Conservation (phyloP, 306 rosid genomes). For the Inga oerstediana region DNA sequence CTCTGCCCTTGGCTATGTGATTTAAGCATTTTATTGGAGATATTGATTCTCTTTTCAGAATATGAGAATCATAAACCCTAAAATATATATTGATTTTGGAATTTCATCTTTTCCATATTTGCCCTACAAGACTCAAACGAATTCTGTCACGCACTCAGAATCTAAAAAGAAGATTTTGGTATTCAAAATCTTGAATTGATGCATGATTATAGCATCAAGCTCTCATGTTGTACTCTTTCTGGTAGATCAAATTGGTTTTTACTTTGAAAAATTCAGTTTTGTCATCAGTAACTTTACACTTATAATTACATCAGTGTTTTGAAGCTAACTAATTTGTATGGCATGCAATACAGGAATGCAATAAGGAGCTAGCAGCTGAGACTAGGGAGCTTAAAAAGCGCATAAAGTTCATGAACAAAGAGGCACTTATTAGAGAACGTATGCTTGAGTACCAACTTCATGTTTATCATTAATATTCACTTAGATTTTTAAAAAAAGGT, state of each 20-base stretch:
- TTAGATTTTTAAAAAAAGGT: no score
- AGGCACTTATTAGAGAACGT: neutral
- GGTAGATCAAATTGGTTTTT: no score
- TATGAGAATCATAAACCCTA: neutral
- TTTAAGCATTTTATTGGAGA: neutral
- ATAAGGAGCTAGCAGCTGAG: neutral
- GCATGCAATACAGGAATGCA: neutral
- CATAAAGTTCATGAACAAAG: no score
- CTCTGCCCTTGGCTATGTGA: neutral
- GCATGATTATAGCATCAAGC: no score
- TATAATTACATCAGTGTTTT: no score
- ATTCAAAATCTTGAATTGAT: no score
- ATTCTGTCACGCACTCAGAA: no score
- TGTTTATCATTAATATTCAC: neutral
- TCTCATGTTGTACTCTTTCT: no score
- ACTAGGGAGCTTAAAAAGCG: neutral
- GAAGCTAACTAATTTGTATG: neutral
- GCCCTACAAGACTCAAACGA: no score
- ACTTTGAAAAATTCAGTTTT: no score
- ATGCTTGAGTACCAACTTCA: neutral
- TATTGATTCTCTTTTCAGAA: neutral
- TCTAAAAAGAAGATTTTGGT: no score
- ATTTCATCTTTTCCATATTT: neutral
- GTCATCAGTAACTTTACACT: no score
- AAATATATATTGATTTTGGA: neutral